Conservation (phyloP, 2,329 filamentous ascomycete species). For the Aspergillus sergii region DNA sequence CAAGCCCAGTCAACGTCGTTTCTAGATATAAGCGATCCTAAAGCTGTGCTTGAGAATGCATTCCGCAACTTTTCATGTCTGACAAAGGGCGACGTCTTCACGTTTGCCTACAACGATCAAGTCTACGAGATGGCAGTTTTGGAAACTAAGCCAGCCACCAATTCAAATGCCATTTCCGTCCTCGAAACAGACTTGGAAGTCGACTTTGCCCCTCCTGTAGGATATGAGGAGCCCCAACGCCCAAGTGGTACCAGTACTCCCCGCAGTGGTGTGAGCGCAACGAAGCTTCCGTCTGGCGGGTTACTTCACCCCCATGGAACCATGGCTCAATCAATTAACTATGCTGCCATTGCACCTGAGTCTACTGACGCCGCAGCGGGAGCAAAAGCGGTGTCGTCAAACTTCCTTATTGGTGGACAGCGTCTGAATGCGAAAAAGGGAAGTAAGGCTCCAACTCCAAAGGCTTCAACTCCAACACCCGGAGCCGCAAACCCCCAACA, state of each 20-base stretch:
- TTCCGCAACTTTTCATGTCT: constrained; percentile 95
- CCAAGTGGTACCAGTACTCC: constrained; percentile 85
- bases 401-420: constrained; percentile 80
- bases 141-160: constrained; percentile 83
- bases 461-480: constrained; percentile 71
- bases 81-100: constrained; percentile 92
- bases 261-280: constrained; percentile 63
- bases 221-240: constrained; percentile 85
- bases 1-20: constrained; percentile 93
- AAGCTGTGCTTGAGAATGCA: constrained; percentile 93
- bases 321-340: constrained; percentile 99
- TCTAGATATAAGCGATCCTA: constrained; percentile 95
- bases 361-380: constrained; percentile 66
- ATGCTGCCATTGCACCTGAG: constrained; percentile 81
- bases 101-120: constrained; percentile 94
- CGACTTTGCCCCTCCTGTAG: constrained; percentile 91
- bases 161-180: constrained; percentile 84
- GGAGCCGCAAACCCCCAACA: constrained; percentile 54
- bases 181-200: constrained; percentile 96
- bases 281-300: constrained; percentile 66
- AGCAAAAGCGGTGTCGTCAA: constrained; percentile 67
- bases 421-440: constrained; percentile 81
- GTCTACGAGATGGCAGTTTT: constrained; percentile 91
- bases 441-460: constrained; percentile 72
- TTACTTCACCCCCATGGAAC: constrained; percentile 80